These are phyloP conservation scores for Leishmania major DNA, from an alignment of 208 protist genomes.

Conservation along the genomic window DNA sequence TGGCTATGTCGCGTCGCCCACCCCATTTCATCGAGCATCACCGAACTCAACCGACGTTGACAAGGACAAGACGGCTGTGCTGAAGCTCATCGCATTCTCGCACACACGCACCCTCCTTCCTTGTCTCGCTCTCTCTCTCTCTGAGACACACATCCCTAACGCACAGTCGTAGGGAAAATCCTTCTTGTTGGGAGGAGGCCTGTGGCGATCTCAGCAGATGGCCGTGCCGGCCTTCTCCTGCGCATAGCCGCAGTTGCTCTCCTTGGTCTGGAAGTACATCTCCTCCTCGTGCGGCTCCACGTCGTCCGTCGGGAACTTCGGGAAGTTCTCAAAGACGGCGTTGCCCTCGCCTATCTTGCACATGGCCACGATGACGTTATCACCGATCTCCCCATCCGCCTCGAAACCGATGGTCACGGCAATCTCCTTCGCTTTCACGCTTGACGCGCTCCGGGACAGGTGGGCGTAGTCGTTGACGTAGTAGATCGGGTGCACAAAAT, in stretches of 20 bases:
- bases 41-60: too few relatives aligned
- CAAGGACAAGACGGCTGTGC: too few relatives aligned
- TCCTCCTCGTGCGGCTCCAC: slow-evolving; percentile 32
- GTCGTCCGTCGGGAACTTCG: slow-evolving; percentile 74
- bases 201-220: slow-evolving; percentile 20
- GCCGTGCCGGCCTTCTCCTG: slow-evolving; percentile 44
- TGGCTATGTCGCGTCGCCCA: not conserved
- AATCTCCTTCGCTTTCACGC: slow-evolving; percentile 40
- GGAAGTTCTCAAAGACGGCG: slow-evolving; percentile 87
- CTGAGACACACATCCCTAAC: too few relatives aligned
- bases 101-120: not conserved
- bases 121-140: not conserved
- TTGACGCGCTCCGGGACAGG: slow-evolving; percentile 26
- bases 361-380: slow-evolving; percentile 33
- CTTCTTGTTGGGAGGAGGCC: not conserved
- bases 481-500: slow-evolving; percentile 47
- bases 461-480: slow-evolving; percentile 70
- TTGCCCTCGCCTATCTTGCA: slow-evolving; percentile 44
- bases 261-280: slow-evolving; percentile 68
- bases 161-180: not conserved
- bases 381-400: slow-evolving; percentile 18
- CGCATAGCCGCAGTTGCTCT: slow-evolving; percentile 40
- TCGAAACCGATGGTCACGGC: slow-evolving; percentile 65
- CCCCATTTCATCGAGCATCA: not conserved
- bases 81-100: not conserved